phyloP scores from a whole-genome alignment of 805 yeast genomes.

The Candida chilensis region DNA sequence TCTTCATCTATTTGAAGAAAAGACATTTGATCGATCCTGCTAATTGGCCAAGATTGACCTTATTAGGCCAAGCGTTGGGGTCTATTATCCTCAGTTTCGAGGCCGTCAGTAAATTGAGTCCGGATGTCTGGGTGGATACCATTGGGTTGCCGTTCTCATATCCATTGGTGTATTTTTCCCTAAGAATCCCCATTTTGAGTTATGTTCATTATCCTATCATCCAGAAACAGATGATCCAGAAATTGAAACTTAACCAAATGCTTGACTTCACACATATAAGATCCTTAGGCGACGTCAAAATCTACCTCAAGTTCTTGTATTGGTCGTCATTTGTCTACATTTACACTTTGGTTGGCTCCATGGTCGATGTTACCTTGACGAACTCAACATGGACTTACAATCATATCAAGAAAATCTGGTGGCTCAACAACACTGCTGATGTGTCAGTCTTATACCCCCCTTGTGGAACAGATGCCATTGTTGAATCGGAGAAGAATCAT shows the following conservation, averaged over 20 bases:
- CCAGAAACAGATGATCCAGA: conserved; percentile 77
- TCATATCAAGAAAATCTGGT: conserved; percentile 67
- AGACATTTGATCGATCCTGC: conserved; percentile 57
- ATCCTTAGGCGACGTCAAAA: conserved; percentile 20
- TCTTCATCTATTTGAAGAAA: conserved; percentile 48
- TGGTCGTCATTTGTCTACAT: conserved; percentile 61
- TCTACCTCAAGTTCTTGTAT: conserved; percentile 37
- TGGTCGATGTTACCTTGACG: conserved; percentile 55
- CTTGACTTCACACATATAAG: conserved; percentile 10
- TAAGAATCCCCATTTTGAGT: conserved; percentile 69
- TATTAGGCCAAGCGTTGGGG: conserved; percentile 84
- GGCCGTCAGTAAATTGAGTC: conserved; percentile 59
- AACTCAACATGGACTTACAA: conserved; percentile 90
- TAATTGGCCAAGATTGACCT: conserved; percentile 73
- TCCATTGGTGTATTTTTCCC: conserved; percentile 46
- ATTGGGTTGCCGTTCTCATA: conserved; percentile 90
- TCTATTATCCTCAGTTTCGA: conserved; percentile 59
- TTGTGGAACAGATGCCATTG: conserved; percentile 28
- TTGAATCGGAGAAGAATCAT: conserved; percentile 20
- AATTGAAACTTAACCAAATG: conserved; percentile 27
- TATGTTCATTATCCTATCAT: conserved; percentile 95
- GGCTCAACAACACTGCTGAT: conserved; percentile 24
- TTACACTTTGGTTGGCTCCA: conserved; percentile 61
- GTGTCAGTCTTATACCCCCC: conserved; percentile 93
- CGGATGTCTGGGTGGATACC: conserved; percentile 92